Percentiles rank a stretch among this genome's conserved stretches.
These are phyloP conservation scores for Hypoxylon lienhwacheense DNA, from an alignment of 495 filamentous ascomycete genomes.

Conservation along the genomic window DNA sequence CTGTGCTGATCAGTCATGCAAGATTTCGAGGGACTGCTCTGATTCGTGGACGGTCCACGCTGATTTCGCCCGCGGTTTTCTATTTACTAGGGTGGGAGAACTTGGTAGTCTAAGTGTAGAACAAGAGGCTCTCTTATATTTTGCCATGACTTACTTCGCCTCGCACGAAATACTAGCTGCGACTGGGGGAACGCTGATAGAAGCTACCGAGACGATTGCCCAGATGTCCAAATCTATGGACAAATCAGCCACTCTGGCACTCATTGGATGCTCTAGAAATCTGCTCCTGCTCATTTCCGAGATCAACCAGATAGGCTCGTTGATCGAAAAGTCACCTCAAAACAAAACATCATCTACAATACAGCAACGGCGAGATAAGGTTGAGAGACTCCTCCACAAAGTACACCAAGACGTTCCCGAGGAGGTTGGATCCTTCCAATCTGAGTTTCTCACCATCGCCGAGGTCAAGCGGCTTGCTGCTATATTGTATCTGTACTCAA, in stretches of 20 bases:
- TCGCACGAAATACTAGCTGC: conserved; percentile 28
- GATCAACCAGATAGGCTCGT: conserved; percentile 22
- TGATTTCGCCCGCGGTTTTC: conserved; percentile 20
- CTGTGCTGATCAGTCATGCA: background rate
- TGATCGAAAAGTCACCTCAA: background rate
- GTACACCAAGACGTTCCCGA: conserved; percentile 20
- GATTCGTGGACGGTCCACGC: conserved; percentile 28
- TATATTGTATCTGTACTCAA: conserved; percentile 26
- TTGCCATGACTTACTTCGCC: conserved; percentile 29
- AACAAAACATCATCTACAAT: conserved; percentile 4
- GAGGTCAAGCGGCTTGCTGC: conserved; percentile 25
- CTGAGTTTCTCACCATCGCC: conserved; percentile 20
- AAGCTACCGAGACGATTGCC: conserved; percentile 20
- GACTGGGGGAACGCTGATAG: conserved; percentile 21
- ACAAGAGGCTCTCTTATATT: conserved; percentile 25
- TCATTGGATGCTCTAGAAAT: conserved; percentile 25
- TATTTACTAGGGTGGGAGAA: conserved; percentile 19
- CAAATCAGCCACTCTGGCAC: conserved; percentile 12
- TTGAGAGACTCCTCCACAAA: conserved; percentile 23
- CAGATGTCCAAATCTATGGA: conserved; percentile 23
- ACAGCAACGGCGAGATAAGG: conserved; percentile 22
- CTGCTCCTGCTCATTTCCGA: conserved; percentile 26
- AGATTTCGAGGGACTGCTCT: conserved; percentile 29
- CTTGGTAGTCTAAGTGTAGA: conserved; percentile 11
- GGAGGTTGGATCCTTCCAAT: conserved; percentile 11